A percentile compares a stretch with the other conserved stretches of the same genome.
These are phyloP conservation scores for Paratinospora sagittata DNA, from an alignment of 164 flowering plant species.

Conservation along the genomic window DNA sequence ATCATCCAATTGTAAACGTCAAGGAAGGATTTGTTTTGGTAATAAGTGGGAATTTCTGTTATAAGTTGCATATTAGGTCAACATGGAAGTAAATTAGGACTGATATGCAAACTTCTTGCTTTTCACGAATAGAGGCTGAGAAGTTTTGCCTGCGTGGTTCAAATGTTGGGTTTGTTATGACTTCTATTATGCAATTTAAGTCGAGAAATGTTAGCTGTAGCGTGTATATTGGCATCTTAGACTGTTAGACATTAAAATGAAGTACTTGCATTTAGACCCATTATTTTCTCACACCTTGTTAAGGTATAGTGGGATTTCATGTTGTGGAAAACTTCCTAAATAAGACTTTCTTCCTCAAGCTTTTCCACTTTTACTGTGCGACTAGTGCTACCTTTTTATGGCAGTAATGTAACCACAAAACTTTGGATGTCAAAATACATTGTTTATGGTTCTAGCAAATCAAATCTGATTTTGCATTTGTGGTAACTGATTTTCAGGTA, in stretches of 20 bases:
- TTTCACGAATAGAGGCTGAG: no score
- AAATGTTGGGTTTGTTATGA: no score
- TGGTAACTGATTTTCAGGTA: constrained; percentile 22
- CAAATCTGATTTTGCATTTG: neutral
- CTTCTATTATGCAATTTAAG: no score
- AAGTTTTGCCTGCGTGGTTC: no score
- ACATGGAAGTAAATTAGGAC: no score
- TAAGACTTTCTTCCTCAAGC: neutral
- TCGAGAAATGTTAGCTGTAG: no score
- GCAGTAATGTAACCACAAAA: neutral
- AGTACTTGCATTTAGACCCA: neutral
- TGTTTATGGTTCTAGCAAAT: neutral
- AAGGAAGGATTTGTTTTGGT: neutral
- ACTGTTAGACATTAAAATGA: neutral
- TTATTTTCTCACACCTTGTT: neutral
- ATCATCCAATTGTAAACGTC: neutral
- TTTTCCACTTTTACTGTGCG: neutral
- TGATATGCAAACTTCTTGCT: no score
- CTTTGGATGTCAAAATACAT: no score
- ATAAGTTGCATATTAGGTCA: no score
- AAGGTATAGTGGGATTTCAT: neutral
- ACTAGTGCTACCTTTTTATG: neutral
- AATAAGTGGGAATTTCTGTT: neutral
- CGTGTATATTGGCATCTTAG: neutral
- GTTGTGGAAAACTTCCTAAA: neutral